A percentile compares a stretch with the other conserved stretches of the same genome.
phyloP scores from a whole-genome alignment of 257 asterid species.

The Agastache rugosa region DNA sequence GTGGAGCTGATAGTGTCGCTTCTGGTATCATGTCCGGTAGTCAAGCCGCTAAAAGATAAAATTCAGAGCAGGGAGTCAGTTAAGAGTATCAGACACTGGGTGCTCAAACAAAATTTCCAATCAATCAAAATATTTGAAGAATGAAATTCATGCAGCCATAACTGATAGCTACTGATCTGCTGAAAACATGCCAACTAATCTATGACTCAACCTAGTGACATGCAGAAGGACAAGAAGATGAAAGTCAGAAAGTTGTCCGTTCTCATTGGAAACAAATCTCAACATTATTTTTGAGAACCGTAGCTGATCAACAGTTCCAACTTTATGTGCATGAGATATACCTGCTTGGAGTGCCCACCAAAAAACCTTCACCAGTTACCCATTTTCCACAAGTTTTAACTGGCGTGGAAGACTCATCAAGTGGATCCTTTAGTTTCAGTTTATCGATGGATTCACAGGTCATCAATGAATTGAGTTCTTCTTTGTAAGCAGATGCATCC shows the following conservation, averaged over 20 bases:
- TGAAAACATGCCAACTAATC: slow-evolving; percentile 11
- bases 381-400: slow-evolving; percentile 48
- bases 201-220: slow-evolving; percentile 14
- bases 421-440: slow-evolving; percentile 48
- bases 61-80: slow-evolving; percentile 24
- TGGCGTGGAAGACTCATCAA: slow-evolving; percentile 53
- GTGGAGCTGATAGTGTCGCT: slow-evolving; percentile 44
- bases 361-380: slow-evolving; percentile 45
- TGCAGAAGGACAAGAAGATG: neutral
- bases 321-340: slow-evolving; percentile 31
- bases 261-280: slow-evolving; percentile 4
- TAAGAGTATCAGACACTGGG: slow-evolving; percentile 1
- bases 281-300: neutral
- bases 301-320: slow-evolving; percentile 14
- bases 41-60: slow-evolving; percentile 49
- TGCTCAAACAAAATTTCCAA: neutral
- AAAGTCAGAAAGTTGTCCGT: neutral
- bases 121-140: slow-evolving; percentile 18
- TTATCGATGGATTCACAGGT: slow-evolving; percentile 44
- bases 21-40: slow-evolving; percentile 42
- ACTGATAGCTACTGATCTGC: neutral
- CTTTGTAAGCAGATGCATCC: slow-evolving; percentile 43
- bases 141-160: neutral
- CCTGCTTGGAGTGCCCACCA: slow-evolving; percentile 71
- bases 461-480: slow-evolving; percentile 43